Base-by-base conservation (phyloP, 768 basidiomycete genomes). In the Pisolithus microcarpus region DNA sequence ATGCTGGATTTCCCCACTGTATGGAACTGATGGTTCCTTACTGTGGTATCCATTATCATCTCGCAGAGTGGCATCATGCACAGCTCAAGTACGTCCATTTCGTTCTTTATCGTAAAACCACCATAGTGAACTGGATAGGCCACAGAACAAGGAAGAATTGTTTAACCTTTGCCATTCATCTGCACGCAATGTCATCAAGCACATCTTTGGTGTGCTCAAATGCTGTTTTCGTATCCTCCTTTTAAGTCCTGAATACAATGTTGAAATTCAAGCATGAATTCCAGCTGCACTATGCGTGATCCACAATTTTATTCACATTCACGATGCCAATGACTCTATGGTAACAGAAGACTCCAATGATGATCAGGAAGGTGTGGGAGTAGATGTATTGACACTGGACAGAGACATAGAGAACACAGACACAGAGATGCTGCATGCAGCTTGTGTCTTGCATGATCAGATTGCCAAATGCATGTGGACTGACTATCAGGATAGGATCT, bases 131-230 rank as follows among this genome's bases (percentile, higher is more conserved):
- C 30, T 30, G 30, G 10, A 10, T 56, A 40, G 39, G 21, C 39
- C 18, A 4, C 9, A 8, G 4, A 40, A 40, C 39, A 40, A 47
- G n/a, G 31, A 75, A 59, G 72, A 77, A 55, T 57, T 75, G 1
- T 75, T 65, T 53, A 76, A 74, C 61, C 61, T 75, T 3, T 59
- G 66, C 21, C 72, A 76, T 65, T 61, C 73, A 16, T 61, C 59
- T 52, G 66, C 63, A 44, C 62, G 61, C 2, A 76, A 73, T 67
- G 62, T 72, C 28, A 58, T 73, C 52, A 68, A 72, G 53, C 57
- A 55, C 19, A 70, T 72, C 24, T 72, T 72, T 63, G 71, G 70
- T 48, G 64, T 72, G 5, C 11, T 68, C 43, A 74, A 72, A 56
- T 48, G 54, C n/a, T 49, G 58, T 4, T 65, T 62, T 49, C 7